Percentiles rank a stretch among this genome's conserved stretches.
Conservation (phyloP, 164 flowering plant species). For the Paratinospora sagittata region DNA sequence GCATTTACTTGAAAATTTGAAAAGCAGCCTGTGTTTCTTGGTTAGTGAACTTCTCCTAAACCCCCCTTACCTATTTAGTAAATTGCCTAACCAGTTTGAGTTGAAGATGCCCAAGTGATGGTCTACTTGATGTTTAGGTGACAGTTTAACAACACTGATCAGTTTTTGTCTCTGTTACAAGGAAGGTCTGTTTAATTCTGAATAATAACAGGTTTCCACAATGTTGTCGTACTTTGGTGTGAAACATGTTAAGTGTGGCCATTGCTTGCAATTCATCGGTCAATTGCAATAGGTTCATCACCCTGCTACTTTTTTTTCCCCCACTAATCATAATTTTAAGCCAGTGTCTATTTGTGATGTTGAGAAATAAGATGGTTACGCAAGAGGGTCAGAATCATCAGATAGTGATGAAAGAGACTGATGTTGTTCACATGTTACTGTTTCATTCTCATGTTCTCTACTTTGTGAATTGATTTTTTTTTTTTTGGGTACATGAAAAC, state of each 20-base stretch:
- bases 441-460: neutral
- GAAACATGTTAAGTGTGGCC: neutral
- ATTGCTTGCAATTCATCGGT: neutral
- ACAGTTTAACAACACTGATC: too few relatives aligned
- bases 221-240: neutral
- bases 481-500: too few relatives aligned
- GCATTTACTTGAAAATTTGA: too few relatives aligned
- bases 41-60: too few relatives aligned
- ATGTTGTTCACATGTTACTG: neutral
- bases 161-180: too few relatives aligned
- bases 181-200: too few relatives aligned
- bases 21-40: too few relatives aligned
- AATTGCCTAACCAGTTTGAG: too few relatives aligned
- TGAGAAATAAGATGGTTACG: neutral
- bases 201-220: too few relatives aligned
- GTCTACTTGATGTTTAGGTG: too few relatives aligned
- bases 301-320: neutral
- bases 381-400: neutral
- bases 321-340: neutral
- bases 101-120: too few relatives aligned
- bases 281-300: neutral
- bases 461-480: neutral
- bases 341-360: neutral
- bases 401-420: neutral
- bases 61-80: too few relatives aligned